Conservation (phyloP, 495 filamentous ascomycete genomes). For the Aspergillus biplanus region DNA sequence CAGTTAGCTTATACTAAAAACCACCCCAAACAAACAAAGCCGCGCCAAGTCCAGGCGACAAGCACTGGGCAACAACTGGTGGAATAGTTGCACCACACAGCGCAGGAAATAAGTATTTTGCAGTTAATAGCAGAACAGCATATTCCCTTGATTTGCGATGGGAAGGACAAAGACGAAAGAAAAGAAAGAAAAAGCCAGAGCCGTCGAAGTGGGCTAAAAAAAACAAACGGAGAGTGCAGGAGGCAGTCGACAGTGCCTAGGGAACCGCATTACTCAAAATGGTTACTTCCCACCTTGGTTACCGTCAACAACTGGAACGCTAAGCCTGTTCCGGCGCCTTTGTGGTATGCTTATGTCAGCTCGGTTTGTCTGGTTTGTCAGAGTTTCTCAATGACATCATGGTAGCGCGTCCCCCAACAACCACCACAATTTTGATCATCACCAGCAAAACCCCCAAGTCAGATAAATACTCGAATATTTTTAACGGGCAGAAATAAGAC, state of each 20-base stretch:
- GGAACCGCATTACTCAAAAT: conserved; percentile 19
- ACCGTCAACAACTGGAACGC: conserved; percentile 29
- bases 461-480: neutral
- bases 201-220: conserved; percentile 27
- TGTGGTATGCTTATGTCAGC: conserved; percentile 28
- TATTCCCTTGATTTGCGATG: neutral
- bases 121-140: conserved; percentile 9
- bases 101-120: conserved; percentile 8
- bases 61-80: conserved; percentile 12
- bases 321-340: conserved; percentile 22
- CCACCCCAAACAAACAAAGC: conserved; percentile 34
- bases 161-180: conserved; percentile 16
- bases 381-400: conserved; percentile 31
- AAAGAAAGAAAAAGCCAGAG: conserved; percentile 9
- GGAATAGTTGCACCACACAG: conserved; percentile 9
- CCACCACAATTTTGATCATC: neutral
- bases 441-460: neutral
- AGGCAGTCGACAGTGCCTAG: conserved; percentile 9
- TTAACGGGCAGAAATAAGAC: neutral
- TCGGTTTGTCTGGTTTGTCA: conserved; percentile 25
- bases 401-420: conserved; percentile 32
- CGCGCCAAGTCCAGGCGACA: conserved; percentile 26
- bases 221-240: conserved; percentile 23
- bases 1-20: conserved; percentile 31
- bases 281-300: conserved; percentile 30